Evolutionary conservation across 2,329 filamentous ascomycete species (phyloP), one percentile per base, ranked within the genome.

Genomic region (Geosmithia flava): DNA sequence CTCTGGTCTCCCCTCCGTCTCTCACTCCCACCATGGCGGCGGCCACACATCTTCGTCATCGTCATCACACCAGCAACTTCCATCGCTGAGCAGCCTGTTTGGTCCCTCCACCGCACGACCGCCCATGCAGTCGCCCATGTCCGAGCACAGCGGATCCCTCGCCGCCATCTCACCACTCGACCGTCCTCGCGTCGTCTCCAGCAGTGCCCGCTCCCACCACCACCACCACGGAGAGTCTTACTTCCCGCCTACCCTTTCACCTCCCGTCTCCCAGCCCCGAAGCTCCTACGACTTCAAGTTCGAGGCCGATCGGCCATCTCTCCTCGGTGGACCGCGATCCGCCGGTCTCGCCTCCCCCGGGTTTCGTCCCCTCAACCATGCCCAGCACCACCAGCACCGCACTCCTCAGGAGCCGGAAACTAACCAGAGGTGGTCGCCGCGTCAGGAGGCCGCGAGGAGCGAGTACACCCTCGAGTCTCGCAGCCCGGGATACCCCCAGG

Each of bases 21-120:
- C 33, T 16, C 59, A 56, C 51, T 8, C 23, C 8, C 23, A 27
- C 23, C 23, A n/a, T n/a, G n/a, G n/a, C n/a, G n/a, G n/a, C n/a
- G n/a, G n/a, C n/a, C n/a, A n/a, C n/a, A n/a, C n/a, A n/a, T n/a
- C n/a, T n/a, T n/a, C 23, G 23, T 27, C 23, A 4, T 48, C 54
- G 51, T 53, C 58, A 20, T 51, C 58, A 45, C 66, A 68, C 49
- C 72, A 74, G 53, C 71, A 75, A 54, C 68, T 80, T 20, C 76
- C 76, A 2, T 71, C 76, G 6, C 55, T 80, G 53, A 78, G 73
- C 60, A 79, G 75, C 54, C 61, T 80, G 16, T 78, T 80, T 54
- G 74, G 73, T 2, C 71, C 71, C 6, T 64, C 70, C 11, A 61
- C 70, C 5, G 59, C 68, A 44, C 65, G 69, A 45, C 33, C 33